phyloP scores from a whole-genome alignment of 768 basidiomycete genomes.

The Pleurotus citrinopileatus region DNA sequence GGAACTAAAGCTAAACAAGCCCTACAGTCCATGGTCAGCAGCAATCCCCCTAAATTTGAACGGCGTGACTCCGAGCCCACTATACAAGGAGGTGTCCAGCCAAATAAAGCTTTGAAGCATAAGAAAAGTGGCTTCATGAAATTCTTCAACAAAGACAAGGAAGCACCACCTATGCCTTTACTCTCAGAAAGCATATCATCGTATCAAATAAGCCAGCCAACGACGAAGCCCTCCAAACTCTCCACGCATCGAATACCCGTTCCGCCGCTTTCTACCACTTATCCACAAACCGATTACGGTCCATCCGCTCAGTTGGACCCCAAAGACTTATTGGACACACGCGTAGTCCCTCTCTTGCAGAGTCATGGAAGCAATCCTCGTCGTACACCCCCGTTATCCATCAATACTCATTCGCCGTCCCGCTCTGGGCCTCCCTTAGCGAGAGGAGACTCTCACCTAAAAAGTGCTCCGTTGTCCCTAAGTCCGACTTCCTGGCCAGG shows the following conservation, averaged over 20 bases:
- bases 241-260: conserved; percentile 38
- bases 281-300: conserved; percentile 22
- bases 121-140: conserved; percentile 85
- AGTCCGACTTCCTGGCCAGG: conserved; percentile 1
- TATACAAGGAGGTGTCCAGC: conserved; percentile 16
- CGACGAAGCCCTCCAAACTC: conserved; percentile 22
- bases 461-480: conserved; percentile 21
- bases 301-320: no score
- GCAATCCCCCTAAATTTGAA: conserved; percentile 33
- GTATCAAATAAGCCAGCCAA: conserved; percentile 21
- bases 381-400: conserved; percentile 37
- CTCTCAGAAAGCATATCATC: conserved; percentile 36
- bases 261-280: conserved; percentile 35
- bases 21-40: conserved; percentile 39
- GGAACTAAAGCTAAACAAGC: conserved; percentile 51
- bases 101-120: conserved; percentile 56
- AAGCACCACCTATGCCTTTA: conserved; percentile 52
- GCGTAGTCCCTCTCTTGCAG: no score
- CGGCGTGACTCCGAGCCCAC: conserved; percentile 38
- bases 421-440: conserved; percentile 16
- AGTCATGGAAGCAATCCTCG: conserved; percentile 14
- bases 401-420: conserved; percentile 32
- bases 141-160: conserved; percentile 54
- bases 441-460: conserved; percentile 21
- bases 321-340: no score